Evolutionary conservation across 2,329 filamentous ascomycete species (phyloP), one percentile per base, ranked within the genome.

Genomic region (Teratosphaeriaceae sp.): DNA sequence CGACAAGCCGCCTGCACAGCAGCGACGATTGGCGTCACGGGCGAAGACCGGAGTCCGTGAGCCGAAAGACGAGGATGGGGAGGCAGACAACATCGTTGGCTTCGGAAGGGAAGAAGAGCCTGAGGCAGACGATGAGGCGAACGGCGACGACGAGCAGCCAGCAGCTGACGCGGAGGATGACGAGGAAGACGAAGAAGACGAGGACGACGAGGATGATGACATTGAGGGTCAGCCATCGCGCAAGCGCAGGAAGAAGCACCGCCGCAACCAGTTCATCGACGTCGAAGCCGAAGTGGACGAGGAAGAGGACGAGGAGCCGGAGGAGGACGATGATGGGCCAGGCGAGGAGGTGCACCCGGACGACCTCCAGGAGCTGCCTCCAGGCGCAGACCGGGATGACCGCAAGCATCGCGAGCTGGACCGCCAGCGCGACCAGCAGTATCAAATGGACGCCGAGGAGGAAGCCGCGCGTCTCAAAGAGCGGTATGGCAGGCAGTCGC

Each of bases 221-320:
- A 31, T 47, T 21, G 43, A 45, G 26, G 36, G 74, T 45, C 79
- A 87, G 59, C 85, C 86, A 44, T 79, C 84, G 56, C 79, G 84
- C 56, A 97, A 97, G 67, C 85, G 89, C 45, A 69, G 75, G 60
- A 83, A 82, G 64, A 80, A 79, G 63, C 80, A 85, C 52, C 77
- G 78, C 51, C 80, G 87, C 50, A 86, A 87, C 56, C 82, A 84
- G 59, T 96, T 96, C 79, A 82, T 98, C 69, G 92, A 98, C 80
- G 87, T 90, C 59, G 92, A 98, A 74, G 92, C 92, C 64, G 92
- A 96, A 69, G 92, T 98, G 55, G 92, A 97, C 60, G 92, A 85
- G 46, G 82, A 94, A 51, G 88, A 94, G 56, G 88, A 95, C 56
- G 85, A 88, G 53, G 83, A 78, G 53, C 85, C 86, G 48, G 88